A percentile compares a stretch with the other conserved stretches of the same genome.
Conservation (phyloP, 495 filamentous ascomycete genomes). For the Penicillium herquei region DNA sequence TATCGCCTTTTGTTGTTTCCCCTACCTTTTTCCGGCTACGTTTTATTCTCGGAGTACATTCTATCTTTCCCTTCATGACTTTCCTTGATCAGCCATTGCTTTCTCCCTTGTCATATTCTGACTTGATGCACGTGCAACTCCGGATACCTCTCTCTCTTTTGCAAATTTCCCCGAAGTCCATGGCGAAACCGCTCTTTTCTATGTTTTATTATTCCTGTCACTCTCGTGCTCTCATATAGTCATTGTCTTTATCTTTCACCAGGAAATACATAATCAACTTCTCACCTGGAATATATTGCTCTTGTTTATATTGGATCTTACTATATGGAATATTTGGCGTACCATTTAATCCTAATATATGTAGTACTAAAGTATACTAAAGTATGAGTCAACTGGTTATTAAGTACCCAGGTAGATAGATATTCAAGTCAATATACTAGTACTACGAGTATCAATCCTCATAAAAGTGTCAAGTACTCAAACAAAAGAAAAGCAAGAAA, state of each 20-base stretch:
- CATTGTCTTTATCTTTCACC: constrained; percentile 1
- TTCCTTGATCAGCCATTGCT: constrained; percentile 12
- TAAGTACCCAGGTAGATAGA: too few relatives aligned
- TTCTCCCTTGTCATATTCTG: constrained; percentile 11
- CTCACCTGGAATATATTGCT: neutral
- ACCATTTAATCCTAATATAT: too few relatives aligned
- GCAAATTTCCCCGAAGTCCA: constrained; percentile 26
- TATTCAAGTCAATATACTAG: neutral
- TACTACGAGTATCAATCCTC: neutral
- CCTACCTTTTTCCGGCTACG: constrained; percentile 20
- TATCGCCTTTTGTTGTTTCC: constrained; percentile 8
- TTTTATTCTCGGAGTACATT: constrained; percentile 21
- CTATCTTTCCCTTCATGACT: constrained; percentile 17
- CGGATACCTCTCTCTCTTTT: constrained; percentile 28
- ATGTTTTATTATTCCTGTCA: constrained; percentile 14
- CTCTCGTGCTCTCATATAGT: constrained; percentile 14
- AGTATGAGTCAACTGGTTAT: too few relatives aligned
- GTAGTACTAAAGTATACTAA: too few relatives aligned
- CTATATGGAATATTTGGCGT: too few relatives aligned
- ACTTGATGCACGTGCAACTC: constrained; percentile 28
- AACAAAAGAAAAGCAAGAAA: neutral
- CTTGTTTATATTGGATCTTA: neutral
- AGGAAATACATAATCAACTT: constrained; percentile 9
- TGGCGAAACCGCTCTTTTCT: constrained; percentile 21
- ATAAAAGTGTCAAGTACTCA: neutral